Conservation (phyloP, 805 yeast species). For the Wickerhamiella qilinensis region DNA sequence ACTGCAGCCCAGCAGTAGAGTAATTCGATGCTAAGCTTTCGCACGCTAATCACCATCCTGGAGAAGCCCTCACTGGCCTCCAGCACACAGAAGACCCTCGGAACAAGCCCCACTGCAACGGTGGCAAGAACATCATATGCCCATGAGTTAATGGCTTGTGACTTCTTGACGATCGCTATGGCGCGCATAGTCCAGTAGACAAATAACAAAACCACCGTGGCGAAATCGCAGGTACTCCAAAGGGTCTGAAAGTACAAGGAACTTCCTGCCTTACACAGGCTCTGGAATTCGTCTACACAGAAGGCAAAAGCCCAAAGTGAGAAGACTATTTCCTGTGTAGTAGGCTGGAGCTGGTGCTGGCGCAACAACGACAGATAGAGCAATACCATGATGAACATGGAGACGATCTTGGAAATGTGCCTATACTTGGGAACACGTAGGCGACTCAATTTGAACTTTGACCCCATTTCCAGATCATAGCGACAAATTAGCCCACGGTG, state of each 20-base stretch:
- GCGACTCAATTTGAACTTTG: conserved; percentile 24
- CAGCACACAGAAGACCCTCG: conserved; percentile 33
- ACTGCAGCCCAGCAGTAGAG: conserved; percentile 33
- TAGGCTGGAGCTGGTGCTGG: conserved; percentile 8
- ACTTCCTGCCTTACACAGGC: conserved; percentile 29
- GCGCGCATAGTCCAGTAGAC: conserved; percentile 15
- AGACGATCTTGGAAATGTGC: conserved; percentile 18
- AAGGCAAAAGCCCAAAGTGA: conserved; percentile 32
- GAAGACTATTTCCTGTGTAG: conserved; percentile 24
- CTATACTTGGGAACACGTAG: conserved; percentile 26
- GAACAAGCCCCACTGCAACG: conserved; percentile 32
- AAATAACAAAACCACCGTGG: conserved; percentile 27
- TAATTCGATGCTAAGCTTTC: conserved; percentile 35
- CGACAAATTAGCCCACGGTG: conserved; percentile 23
- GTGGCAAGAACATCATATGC: conserved; percentile 22
- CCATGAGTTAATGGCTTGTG: conserved; percentile 1
- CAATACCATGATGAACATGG: conserved; percentile 19
- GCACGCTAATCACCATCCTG: conserved; percentile 33
- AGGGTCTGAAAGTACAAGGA: conserved; percentile 31
- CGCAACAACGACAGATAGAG: conserved; percentile 19
- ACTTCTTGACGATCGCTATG: conserved; percentile 6
- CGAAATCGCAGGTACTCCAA: conserved; percentile 38
- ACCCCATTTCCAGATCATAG: conserved; percentile 22
- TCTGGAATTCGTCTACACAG: conserved; percentile 31
- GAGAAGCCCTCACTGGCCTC: conserved; percentile 38